Base-by-base conservation (phyloP, 2,329 filamentous ascomycete genomes). In the Ambrosiella cleistominuta region DNA sequence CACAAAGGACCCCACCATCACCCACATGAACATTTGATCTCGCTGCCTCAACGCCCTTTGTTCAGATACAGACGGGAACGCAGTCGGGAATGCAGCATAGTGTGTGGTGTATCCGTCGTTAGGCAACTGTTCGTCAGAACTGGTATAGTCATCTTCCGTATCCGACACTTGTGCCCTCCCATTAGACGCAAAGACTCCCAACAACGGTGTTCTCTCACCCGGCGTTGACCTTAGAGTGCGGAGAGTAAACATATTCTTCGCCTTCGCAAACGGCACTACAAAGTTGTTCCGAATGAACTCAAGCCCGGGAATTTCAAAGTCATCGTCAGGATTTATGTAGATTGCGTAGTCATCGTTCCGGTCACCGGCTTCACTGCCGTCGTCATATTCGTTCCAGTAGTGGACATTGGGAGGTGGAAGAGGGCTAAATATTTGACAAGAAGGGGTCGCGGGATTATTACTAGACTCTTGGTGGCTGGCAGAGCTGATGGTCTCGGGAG, bases 331-430 rank as follows among this genome's bases (percentile, higher is more conserved):
- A 65, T 90, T 78, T 60, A 91, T 73, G 64, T 87, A 88, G 63
- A 93, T 82, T 50, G 80, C 76, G 67, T 88, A 93, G 37, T 76
- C 77, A 40, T 79, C 76, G 49, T 81, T 75, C 12, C 75, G 70
- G 2, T 76, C 80, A 54, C 75, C 78, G 1, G 70, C 72, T 57
- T 89, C 85, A 66, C 87, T 88, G 7, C 85, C 86, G 66, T 90
- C 72, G 63, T 94, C 88, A 68, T 91, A 93, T 68, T 94, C 88
- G 68, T 87, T 91, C 87, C 88, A 94, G 66, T 91, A 93, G 51
- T 73, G 72, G 13, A 70, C 64, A 17, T 38, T 38, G 9, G 8
- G 27, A 35, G 52, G 38, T 13, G 27, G 57, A 13, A 58, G 53
- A 37, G 52, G 52, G 1, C 13, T 17, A 27, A 54, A 54, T 15